Conservation (phyloP, 768 basidiomycete genomes). For the Russula dissimulans region DNA sequence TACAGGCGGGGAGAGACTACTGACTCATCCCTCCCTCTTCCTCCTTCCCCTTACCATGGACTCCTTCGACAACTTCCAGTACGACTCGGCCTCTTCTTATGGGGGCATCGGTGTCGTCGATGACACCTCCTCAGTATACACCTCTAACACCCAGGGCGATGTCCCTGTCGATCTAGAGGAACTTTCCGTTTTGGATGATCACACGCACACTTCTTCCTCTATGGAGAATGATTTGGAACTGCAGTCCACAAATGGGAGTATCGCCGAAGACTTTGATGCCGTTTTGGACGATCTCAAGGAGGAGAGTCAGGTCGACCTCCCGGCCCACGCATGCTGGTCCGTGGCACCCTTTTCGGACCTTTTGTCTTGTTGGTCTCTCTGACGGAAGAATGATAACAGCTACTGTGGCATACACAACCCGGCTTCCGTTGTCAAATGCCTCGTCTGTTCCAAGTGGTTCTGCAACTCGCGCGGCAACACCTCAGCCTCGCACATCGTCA, state of each 20-base stretch:
- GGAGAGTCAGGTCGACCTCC: conserved; percentile 66
- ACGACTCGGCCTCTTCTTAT: conserved; percentile 75
- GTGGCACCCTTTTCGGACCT: conserved; percentile 8
- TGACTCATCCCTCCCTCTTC: conserved; percentile 7
- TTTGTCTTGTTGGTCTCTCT: conserved; percentile 2
- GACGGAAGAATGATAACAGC: conserved; percentile 32
- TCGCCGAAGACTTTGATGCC: conserved; percentile 84
- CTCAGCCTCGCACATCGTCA: conserved; percentile 97
- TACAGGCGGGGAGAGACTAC: neutral
- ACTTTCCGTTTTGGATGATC: conserved; percentile 60
- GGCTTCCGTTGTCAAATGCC: conserved; percentile 92
- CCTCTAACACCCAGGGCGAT: conserved; percentile 52
- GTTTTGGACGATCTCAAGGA: conserved; percentile 87
- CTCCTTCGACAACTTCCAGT: conserved; percentile 79
- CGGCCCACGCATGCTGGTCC: conserved; percentile 93
- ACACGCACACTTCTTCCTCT: conserved; percentile 26
- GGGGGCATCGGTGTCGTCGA: conserved; percentile 64
- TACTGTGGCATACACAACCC: conserved; percentile 99
- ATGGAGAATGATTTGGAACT: conserved; percentile 26
- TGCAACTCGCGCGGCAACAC: conserved; percentile 98
- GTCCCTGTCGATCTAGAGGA: conserved; percentile 50
- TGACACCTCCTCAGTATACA: conserved; percentile 75
- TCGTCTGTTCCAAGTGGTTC: conserved; percentile 92
- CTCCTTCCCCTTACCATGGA: conserved; percentile 43
- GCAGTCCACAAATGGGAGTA: conserved; percentile 30